Conservation (phyloP, 1,284 basidiomycete genomes). For the Singerocomus rubriflavus region DNA sequence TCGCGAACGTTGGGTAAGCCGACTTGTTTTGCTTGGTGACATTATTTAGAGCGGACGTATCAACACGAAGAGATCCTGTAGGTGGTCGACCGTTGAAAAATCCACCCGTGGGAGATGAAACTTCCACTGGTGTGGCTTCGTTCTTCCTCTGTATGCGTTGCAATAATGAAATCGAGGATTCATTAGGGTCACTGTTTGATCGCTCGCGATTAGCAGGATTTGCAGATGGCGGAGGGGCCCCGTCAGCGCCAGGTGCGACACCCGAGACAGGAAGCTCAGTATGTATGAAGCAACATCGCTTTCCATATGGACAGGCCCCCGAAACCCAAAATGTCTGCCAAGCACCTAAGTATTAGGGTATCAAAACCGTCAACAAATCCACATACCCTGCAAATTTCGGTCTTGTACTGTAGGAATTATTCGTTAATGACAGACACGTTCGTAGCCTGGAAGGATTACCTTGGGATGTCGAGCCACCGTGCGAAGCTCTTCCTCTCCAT, state of each 20-base stretch:
- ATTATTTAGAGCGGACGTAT: slow-evolving; percentile 63
- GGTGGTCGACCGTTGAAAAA: slow-evolving; percentile 59
- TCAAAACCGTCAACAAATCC: slow-evolving; percentile 8
- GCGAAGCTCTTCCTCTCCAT: slow-evolving; percentile 84
- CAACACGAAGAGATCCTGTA: slow-evolving; percentile 64
- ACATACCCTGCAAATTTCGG: slow-evolving; percentile 83
- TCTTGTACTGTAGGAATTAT: slow-evolving; percentile 68
- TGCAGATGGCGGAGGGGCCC: slow-evolving; percentile 46
- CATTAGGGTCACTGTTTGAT: slow-evolving; percentile 77
- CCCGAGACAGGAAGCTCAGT: slow-evolving; percentile 72
- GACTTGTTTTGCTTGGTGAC: slow-evolving; percentile 77
- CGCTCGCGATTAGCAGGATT: slow-evolving; percentile 59
- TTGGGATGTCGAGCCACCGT: slow-evolving; percentile 82
- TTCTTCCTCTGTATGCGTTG: slow-evolving; percentile 69
- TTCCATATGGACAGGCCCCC: slow-evolving; percentile 86
- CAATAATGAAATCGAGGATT: slow-evolving; percentile 64
- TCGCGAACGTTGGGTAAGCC: slow-evolving; percentile 72
- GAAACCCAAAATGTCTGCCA: slow-evolving; percentile 85
- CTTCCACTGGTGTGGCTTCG: slow-evolving; percentile 49
- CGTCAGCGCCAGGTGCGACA: slow-evolving; percentile 48
- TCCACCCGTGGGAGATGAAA: slow-evolving; percentile 38
- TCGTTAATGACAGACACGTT: slow-evolving; percentile 9
- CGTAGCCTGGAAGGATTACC: slow-evolving; percentile 41
- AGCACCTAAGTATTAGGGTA: slow-evolving; percentile 16
- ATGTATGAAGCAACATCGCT: slow-evolving; percentile 88